A percentile compares a stretch with the other conserved stretches of the same genome.
These are phyloP conservation scores for Scheffersomyces lignicola DNA, from an alignment of 1,139 yeast species.

Conservation along the genomic window DNA sequence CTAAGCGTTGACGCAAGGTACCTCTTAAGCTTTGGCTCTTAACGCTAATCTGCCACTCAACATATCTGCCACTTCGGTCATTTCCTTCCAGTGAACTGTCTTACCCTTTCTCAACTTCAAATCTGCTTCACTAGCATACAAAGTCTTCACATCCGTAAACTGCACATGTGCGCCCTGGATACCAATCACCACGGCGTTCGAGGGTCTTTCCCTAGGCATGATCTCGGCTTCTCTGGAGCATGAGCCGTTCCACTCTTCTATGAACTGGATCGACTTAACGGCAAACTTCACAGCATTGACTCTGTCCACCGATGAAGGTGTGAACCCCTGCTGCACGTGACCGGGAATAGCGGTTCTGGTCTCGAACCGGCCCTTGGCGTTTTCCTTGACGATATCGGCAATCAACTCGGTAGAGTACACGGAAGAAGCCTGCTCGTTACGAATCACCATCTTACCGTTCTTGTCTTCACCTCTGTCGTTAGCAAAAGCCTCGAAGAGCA, in stretches of 20 bases:
- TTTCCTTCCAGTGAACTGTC: conserved; percentile 65
- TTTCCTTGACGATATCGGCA: conserved; percentile 67
- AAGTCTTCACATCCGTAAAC: conserved; percentile 53
- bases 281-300: conserved; percentile 71
- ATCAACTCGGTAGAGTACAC: conserved; percentile 67
- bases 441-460: conserved; percentile 71
- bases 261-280: conserved; percentile 66
- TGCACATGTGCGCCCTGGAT: conserved; percentile 63
- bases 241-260: conserved; percentile 45
- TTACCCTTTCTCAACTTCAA: conserved; percentile 63
- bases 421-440: conserved; percentile 68
- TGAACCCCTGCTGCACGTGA: conserved; percentile 80
- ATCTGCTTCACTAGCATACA: conserved; percentile 63
- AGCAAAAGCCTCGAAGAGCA: conserved; percentile 49
- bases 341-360: conserved; percentile 81
- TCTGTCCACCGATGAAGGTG: conserved; percentile 80
- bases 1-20: too few relatives aligned
- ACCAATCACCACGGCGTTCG: conserved; percentile 62
- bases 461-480: conserved; percentile 79
- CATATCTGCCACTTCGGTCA: conserved; percentile 61
- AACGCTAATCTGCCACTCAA: conserved; percentile 57
- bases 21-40: background rate
- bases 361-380: conserved; percentile 66
- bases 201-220: conserved; percentile 10
- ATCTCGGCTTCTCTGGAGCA: conserved; percentile 12